Base-by-base conservation (phyloP, 169 alveolate genomes). In the Babesia bigemina region DNA sequence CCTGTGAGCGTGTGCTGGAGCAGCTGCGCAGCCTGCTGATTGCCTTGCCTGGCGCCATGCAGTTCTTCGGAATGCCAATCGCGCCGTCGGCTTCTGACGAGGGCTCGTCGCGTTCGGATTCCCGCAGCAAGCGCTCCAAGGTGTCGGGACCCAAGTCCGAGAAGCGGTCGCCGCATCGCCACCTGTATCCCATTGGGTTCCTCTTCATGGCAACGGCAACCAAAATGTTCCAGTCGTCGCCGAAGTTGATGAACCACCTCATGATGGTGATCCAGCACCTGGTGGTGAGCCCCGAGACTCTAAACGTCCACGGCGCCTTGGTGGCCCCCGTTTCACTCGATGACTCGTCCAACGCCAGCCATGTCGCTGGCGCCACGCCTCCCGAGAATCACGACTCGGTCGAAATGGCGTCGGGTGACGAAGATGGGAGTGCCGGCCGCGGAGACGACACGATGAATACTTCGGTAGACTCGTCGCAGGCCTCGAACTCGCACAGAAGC, bases 1-100 rank as follows among this genome's bases (percentile, higher is more conserved):
- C 91, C 24, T 85, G 88, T 22, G 93, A 88, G 56, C 73, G 90
- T 39, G 93, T 88, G 13, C 45, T 88, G 77, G 93, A 88, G 72
- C 93, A 88, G 70, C 73, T 88, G 44, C 84, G 90, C 26, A 85
- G 92, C 42, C 60, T 88, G 24, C 63, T 88, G 17, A 88, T 88
- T 60, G 90, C 93, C 17, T 45, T 84, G 10, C 93, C 93, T 9
- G 79, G 59, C 44, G 81, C 85, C 26, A 78, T 88, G 26, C 42
- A 70, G 4, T 86, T 86, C 48, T 86, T 86, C 57, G 72, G 73
- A 4, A 49, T 49, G 22, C 58, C 55, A n/a, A 44, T 85, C 22
- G 62, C 73, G 17, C 70, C 77, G 39, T 60, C 85, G 17, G 52
- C 82, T 26, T 17, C 53, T 9, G 53, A 47, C 1, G 76, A 67